Base-by-base conservation (phyloP, 2,329 filamentous ascomycete genomes). In the Xylaria sp. region DNA sequence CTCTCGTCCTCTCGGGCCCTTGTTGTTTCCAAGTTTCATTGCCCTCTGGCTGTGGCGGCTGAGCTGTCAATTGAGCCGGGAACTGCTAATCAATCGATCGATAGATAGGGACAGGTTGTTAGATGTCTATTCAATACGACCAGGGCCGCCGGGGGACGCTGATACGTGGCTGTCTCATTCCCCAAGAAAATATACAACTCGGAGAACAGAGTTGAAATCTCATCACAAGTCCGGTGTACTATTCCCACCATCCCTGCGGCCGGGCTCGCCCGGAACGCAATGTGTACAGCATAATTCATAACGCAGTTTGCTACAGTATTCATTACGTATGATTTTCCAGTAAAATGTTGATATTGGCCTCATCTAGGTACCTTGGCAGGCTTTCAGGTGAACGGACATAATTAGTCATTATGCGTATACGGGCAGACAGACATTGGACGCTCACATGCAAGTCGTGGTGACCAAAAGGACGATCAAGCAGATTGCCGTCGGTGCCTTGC, bases 401-500 rank as follows among this genome's bases (percentile, higher is more conserved):
- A 24, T 34, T 4, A 64, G 48, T 55, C 36, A 57, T 17, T 47
- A 47, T 9, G 30, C n/a, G 24, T 27, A 19, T 21, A 51, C 24
- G 21, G 50, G 30, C 3, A 39, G 19, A 30, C 27, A 12, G 24
- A 32, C 14, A 51, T 27, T 19, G 42, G 42, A 27, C 48, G n/a
- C 45, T 42, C 14, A 32, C 32, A 17, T 57, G 24, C 8, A 21
- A 61, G 19, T 21, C 12, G 39, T 42, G 30, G 24, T 24, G 50
- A 48, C 55, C n/a, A 42, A 34, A n/a, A 53, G 34, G 27, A 24
- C 39, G 58, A 66, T 56, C 54, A 61, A 63, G 59, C 14, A 61
- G 53, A 68, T 53, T 39, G 61, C 61, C 56, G 57, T 9, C 48
- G 32, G 53, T 63, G 63, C 63, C 67, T 69, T 62, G 63, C 67